These are phyloP conservation scores for Helichrysum umbraculigerum DNA, from an alignment of 129 eudicot species.

Conservation along the genomic window DNA sequence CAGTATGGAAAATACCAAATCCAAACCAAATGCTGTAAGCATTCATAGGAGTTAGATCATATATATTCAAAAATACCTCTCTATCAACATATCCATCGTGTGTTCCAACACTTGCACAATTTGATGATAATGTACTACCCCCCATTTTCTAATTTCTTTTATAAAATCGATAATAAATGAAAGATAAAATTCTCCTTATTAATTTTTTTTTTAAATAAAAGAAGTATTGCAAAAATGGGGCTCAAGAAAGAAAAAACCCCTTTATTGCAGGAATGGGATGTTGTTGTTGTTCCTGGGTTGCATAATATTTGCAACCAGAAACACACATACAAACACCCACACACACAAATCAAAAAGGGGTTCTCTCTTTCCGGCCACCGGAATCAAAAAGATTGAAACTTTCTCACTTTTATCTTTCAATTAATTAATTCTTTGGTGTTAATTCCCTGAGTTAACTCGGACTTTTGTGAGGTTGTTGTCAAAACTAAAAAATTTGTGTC, in stretches of 20 bases:
- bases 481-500: background rate
- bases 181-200: background rate
- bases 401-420: conserved; percentile 15
- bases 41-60: conserved; percentile 64
- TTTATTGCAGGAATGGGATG: conserved; percentile 37
- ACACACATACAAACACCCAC: conserved; percentile 19
- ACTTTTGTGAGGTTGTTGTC: conserved; percentile 11
- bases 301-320: conserved; percentile 34
- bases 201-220: background rate
- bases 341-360: conserved; percentile 30
- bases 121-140: conserved; percentile 23
- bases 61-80: conserved; percentile 55
- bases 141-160: conserved; percentile 36
- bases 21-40: conserved; percentile 57
- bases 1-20: conserved; percentile 68
- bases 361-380: conserved; percentile 38
- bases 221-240: background rate
- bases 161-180: background rate
- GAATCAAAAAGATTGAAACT: conserved; percentile 16
- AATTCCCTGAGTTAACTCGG: conserved; percentile 21
- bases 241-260: conserved; percentile 29
- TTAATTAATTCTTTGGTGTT: conserved; percentile 3
- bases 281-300: conserved; percentile 28
- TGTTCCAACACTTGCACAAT: conserved; percentile 22
- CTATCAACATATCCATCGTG: conserved; percentile 27